Evolutionary conservation across 2,329 filamentous ascomycete species (phyloP).

Genomic region (Lecanicillium sp.): DNA sequence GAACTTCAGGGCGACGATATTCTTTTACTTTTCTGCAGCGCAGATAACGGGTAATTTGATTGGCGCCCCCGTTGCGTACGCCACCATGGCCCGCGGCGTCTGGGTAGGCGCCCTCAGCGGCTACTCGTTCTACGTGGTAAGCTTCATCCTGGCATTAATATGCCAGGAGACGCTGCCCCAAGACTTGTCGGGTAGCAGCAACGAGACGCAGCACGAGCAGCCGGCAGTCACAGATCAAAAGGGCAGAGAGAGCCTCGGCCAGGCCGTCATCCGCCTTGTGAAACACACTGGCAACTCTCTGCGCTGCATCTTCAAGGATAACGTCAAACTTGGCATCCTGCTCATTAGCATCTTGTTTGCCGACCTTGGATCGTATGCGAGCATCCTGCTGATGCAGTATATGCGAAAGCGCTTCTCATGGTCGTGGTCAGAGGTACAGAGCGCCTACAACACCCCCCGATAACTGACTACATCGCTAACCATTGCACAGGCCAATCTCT

Average conservation of each 20-base stretch:
- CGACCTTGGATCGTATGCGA: not conserved
- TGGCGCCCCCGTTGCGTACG: not conserved
- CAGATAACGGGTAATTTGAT: not conserved
- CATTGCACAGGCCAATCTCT: not conserved
- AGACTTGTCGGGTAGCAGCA: not conserved
- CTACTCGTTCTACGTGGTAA: not conserved
- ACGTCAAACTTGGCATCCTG: not conserved
- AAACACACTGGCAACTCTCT: not conserved
- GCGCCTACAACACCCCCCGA: not conserved
- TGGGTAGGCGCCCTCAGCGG: not conserved
- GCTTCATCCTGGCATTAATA: not conserved
- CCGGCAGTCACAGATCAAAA: too few species aligned
- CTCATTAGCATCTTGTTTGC: not conserved
- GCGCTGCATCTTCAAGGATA: not conserved
- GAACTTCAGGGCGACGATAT: not conserved
- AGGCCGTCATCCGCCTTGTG: not conserved
- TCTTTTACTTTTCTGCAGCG: constrained; percentile 1
- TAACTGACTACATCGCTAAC: too few species aligned
- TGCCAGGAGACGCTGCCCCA: not conserved
- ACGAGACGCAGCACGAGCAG: not conserved
- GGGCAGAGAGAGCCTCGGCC: not conserved
- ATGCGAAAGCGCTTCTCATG: constrained; percentile 2
- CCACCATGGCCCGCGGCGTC: constrained; percentile 1
- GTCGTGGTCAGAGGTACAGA: constrained; percentile 4
- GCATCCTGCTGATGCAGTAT: constrained; percentile 3